phyloP scores from a whole-genome alignment of 345 rosid genomes.

The Rhodamnia rubescens region DNA sequence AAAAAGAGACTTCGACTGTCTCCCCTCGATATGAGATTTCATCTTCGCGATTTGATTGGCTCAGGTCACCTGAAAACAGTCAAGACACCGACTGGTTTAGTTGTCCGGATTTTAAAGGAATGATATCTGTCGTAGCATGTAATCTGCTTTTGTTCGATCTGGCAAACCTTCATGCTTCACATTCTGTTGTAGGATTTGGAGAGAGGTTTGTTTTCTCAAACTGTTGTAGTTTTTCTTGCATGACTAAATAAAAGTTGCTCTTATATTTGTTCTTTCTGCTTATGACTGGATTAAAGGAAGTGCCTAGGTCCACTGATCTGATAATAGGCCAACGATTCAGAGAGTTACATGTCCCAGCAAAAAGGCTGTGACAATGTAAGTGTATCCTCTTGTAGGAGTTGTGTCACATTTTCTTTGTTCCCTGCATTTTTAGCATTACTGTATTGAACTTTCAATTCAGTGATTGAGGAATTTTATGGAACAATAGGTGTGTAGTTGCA shows the following conservation, averaged over 20 bases:
- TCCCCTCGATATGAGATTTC: conserved; percentile 89
- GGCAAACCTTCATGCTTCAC: not conserved
- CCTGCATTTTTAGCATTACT: not conserved
- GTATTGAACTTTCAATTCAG: not conserved
- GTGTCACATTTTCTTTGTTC: not conserved
- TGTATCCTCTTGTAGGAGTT: not conserved
- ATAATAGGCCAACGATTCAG: not conserved
- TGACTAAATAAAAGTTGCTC: not conserved
- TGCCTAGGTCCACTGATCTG: not conserved
- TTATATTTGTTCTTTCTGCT: not conserved
- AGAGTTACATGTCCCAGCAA: not conserved
- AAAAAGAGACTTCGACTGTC: conserved; percentile 73
- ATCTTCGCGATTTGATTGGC: conserved; percentile 88
- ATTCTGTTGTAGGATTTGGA: not conserved
- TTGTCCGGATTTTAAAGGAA: conserved; percentile 54
- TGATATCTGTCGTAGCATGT: conserved; percentile 3
- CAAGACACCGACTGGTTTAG: conserved; percentile 49
- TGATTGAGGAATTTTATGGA: not conserved
- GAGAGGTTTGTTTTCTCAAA: not conserved
- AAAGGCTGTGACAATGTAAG: not conserved
- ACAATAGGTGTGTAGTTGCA: not conserved
- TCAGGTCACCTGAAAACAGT: conserved; percentile 66
- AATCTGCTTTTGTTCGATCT: not conserved
- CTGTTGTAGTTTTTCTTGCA: not conserved
- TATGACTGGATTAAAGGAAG: not conserved